Base-by-base conservation (phyloP, 257 asterid species). In the Nicotiana knightiana region DNA sequence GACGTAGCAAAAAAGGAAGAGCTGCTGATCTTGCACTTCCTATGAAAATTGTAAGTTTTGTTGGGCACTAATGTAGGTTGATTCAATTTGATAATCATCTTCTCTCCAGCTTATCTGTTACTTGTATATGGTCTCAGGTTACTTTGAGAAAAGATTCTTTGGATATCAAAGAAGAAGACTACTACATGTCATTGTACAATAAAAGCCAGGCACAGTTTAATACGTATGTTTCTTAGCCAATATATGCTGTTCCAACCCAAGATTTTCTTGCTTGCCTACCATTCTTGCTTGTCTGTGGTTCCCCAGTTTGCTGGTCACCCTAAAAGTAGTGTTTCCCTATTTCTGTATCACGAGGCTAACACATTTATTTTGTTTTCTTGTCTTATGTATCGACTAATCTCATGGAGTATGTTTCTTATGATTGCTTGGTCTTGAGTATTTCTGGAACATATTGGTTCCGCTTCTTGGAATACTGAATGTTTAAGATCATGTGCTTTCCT, bases 11-110 rank as follows among this genome's bases (percentile, higher is more conserved):
- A 85, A 92, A 91, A 87, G 99, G 97, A 85, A 91, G 99, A 90
- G 98, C 97, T 79, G 97, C 99, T 87, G 99, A 95, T 85, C 96
- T 95, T 76, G 97, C 99, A 2, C 97, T 95, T 79, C 98, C 99
- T 33, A 91, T 93, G 59, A 87, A 96, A 89, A 91, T 90, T 81
- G 99, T 95, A 89, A 78, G 96, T 82, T 83, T 62, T 79, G 18
- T 70, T 7, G 24, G 67, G 46, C 82, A 18, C 65, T 71, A 37
- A 53, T 81, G 51, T 43, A 24, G 33, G 26, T n/a, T 64, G n/a
- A 10, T 26, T 80, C 37, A 63, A 80, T 80, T 32, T 80, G 30
- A 51, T 64, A 65, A 43, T 71, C 61, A 43, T 43, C 67, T 80
- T 81, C 64, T 53, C 24, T 57, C 54, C 77, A 73, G 63, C 82